Percentiles rank a stretch among this genome's conserved stretches.
These are phyloP conservation scores for Plantago coronopus DNA, from an alignment of 305 asterid species.

Conservation along the genomic window DNA sequence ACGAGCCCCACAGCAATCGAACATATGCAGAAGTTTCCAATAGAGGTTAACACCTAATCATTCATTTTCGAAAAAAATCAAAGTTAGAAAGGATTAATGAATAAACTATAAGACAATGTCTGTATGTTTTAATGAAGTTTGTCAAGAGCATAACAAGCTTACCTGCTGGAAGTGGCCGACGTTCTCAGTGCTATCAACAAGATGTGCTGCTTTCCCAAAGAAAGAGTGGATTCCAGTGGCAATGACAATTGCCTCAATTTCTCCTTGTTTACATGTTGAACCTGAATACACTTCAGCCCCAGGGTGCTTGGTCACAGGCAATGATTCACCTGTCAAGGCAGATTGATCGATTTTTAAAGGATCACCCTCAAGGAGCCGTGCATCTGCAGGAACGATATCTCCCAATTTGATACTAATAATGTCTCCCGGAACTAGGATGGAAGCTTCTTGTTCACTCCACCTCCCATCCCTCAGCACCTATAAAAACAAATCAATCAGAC, in stretches of 20 bases:
- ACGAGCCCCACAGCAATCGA: conserved; percentile 72
- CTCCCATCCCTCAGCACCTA: conserved; percentile 64
- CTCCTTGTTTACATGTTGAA: conserved; percentile 95
- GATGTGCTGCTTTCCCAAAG: conserved; percentile 93
- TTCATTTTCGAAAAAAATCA: conserved; percentile 6
- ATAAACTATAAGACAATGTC: not conserved
- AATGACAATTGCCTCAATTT: conserved; percentile 81
- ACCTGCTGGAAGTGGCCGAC: conserved; percentile 94
- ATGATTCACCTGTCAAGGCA: conserved; percentile 84
- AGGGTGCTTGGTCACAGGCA: conserved; percentile 73
- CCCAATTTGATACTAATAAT: conserved; percentile 56
- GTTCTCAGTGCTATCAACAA: conserved; percentile 82
- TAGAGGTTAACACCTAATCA: conserved; percentile 73
- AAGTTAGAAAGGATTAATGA: not conserved
- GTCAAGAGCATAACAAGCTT: not conserved
- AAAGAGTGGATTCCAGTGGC: conserved; percentile 94
- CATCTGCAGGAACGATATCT: conserved; percentile 56
- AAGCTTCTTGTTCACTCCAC: conserved; percentile 55
- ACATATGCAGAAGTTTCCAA: conserved; percentile 92
- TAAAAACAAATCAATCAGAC: not conserved
- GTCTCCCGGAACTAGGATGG: conserved; percentile 55
- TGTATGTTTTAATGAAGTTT: too few relatives aligned
- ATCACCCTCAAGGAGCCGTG: conserved; percentile 55
- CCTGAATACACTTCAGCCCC: conserved; percentile 75
- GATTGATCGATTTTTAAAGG: conserved; percentile 81